Base-by-base conservation (phyloP, 768 basidiomycete species). In the Harrya chromipes region DNA sequence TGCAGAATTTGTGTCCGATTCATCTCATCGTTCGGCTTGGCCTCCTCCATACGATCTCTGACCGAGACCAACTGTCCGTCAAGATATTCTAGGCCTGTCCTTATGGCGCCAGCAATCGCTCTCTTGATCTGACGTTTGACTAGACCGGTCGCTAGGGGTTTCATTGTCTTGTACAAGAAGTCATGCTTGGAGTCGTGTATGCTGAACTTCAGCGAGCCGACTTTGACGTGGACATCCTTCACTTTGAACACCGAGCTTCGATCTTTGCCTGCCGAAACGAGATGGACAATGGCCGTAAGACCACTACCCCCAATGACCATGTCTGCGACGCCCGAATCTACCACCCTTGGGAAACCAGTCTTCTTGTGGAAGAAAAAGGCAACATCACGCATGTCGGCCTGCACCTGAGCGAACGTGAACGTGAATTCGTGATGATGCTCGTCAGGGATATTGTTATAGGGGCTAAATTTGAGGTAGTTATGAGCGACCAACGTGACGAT, bases 131-230 rank as follows among this genome's bases (percentile, higher is more conserved):
- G 65, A 57, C 75, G 80, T 79, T 94, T 94, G 60, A 99, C 83
- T 34, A 97, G 72, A 6, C 80, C 81, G 2, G 83, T 92, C 12
- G 89, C 89, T 35, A 93, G 76, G 4, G 87, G 85, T 46, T 80
- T 82, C 34, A 97, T 57, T 0, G 89, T 85, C 75, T 88, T 92
- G 77, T 94, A 95, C 54, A 94, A 66, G 21, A 87, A 70, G 60
- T 93, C 88, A 70, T 97, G 93, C 70, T 94, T 94, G 54, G 86
- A 81, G 56, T 97, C 94, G 5, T 92, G 82, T 59, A 99, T 90
- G 21, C 83, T 80, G 71, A 94, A 95, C 71, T 88, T 93, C 60
- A 98, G 80, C 14, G 83, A 77, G 60, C 88, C 90, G 47, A 97
- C 85, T 63, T 91, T 90, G 66, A 90, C 87, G 39, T 82, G 68